Conservation (phyloP, 305 asterid genomes). For the Fraxinus paxiana region DNA sequence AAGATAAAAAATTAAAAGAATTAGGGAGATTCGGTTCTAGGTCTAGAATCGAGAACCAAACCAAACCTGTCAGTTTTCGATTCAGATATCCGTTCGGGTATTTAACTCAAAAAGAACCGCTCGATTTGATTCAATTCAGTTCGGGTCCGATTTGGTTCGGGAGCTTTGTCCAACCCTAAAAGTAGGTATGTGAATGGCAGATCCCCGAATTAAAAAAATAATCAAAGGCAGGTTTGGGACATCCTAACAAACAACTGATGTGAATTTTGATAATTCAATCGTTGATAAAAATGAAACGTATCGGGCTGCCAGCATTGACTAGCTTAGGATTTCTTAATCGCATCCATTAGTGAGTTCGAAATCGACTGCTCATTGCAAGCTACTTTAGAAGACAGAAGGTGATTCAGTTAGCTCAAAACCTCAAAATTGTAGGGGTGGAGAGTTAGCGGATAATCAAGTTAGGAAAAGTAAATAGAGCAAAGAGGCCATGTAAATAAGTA, state of each 20-base stretch:
- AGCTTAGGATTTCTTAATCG: constrained; percentile 84
- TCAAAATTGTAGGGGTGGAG: constrained; percentile 69
- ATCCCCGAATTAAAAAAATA: no score
- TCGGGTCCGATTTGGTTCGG: no score
- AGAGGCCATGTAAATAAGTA: constrained; percentile 71
- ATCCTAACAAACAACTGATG: constrained; percentile 39
- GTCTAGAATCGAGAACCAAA: no score
- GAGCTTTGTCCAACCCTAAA: no score
- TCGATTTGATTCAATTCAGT: no score
- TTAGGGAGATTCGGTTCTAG: no score
- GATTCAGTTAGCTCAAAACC: constrained; percentile 75
- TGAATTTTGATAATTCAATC: constrained; percentile 33
- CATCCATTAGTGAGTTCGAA: constrained; percentile 85
- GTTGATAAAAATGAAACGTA: constrained; percentile 71
- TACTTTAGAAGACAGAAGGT: constrained; percentile 45
- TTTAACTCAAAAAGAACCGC: no score
- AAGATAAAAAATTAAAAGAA: no score
- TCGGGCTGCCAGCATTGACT: constrained; percentile 84
- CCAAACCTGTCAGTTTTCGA: no score
- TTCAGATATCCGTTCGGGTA: no score
- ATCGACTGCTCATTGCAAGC: constrained; percentile 54
- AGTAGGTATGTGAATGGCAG: no score
- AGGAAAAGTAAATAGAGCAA: constrained; percentile 61
- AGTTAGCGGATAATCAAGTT: constrained; percentile 59
- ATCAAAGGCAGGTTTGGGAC: no score